Percentiles rank a stretch among this genome's conserved stretches.
Conservation (phyloP, 345 rosid species). For the Hibiscus trionum region DNA sequence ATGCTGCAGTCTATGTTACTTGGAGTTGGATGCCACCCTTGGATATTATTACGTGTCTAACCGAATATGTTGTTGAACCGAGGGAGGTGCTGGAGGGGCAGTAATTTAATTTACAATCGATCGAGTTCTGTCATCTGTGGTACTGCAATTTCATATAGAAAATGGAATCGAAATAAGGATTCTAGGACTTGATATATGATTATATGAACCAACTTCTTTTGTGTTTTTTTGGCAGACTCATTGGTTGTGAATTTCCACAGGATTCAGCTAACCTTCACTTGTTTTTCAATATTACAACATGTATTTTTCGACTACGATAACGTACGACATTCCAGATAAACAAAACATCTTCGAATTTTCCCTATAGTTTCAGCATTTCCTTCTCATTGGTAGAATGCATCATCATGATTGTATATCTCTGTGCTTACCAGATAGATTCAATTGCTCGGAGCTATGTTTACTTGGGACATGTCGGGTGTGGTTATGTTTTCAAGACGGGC, state of each 20-base stretch:
- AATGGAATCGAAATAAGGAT: too few relatives aligned
- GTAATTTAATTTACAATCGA: background rate
- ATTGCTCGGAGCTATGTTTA: background rate
- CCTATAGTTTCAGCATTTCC: background rate
- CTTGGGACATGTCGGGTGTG: background rate
- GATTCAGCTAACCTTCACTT: too few relatives aligned
- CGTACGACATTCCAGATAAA: too few relatives aligned
- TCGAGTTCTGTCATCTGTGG: background rate
- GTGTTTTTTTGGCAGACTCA: background rate
- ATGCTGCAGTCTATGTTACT: background rate
- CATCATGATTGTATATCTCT: background rate
- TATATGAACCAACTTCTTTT: too few relatives aligned
- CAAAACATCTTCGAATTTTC: background rate
- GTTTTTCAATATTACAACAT: too few relatives aligned
- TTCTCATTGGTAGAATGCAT: background rate
- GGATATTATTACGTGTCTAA: background rate
- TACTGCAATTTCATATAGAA: too few relatives aligned
- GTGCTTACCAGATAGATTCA: background rate
- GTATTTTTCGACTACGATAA: too few relatives aligned
- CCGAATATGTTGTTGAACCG: background rate
- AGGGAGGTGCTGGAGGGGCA: too few relatives aligned
- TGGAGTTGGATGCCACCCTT: background rate
- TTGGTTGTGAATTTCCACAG: too few relatives aligned
- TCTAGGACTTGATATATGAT: too few relatives aligned
- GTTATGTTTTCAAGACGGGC: background rate